These are phyloP conservation scores for Trypanosoma grayi DNA, from an alignment of 208 protist species.

Conservation along the genomic window DNA sequence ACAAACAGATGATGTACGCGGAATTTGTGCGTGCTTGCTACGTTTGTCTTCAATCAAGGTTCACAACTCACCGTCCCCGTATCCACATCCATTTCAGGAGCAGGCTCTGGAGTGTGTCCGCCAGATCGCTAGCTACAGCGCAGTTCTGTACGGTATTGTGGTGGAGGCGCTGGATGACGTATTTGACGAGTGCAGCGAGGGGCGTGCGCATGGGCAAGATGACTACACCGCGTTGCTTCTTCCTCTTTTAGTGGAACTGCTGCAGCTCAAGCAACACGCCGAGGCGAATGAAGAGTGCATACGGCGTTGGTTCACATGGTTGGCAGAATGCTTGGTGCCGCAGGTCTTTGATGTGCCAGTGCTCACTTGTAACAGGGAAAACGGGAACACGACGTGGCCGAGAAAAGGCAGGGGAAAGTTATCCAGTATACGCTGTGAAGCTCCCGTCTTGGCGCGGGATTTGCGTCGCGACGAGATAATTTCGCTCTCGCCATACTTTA, in stretches of 20 bases:
- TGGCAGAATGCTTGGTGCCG: conserved; percentile 55
- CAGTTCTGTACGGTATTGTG: conserved; percentile 59
- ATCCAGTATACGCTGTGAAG: conserved; percentile 4
- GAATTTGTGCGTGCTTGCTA: conserved; percentile 52
- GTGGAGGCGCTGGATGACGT: conserved; percentile 36
- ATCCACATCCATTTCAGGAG: conserved; percentile 41
- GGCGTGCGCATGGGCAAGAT: conserved; percentile 9
- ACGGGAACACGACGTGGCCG: not conserved
- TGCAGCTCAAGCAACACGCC: conserved; percentile 53
- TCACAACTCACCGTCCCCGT: not conserved
- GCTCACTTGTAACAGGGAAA: conserved; percentile 43
- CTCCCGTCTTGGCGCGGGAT: conserved; percentile 56
- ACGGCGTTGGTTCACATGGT: conserved; percentile 60
- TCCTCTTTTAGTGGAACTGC: conserved; percentile 51
- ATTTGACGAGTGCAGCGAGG: conserved; percentile 13
- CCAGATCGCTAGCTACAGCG: conserved; percentile 67
- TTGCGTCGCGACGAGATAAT: conserved; percentile 60
- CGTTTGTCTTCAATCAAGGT: conserved; percentile 14
- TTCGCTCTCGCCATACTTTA: conserved; percentile 69
- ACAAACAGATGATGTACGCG: conserved; percentile 39
- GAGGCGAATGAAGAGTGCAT: conserved; percentile 54
- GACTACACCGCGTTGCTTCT: conserved; percentile 34
- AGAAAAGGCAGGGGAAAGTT: conserved; percentile 4
- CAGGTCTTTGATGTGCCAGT: conserved; percentile 68
- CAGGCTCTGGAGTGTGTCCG: conserved; percentile 67